Evolutionary conservation across 108 stramenopile species (phyloP).

Genomic region (Ochromonas danica): DNA sequence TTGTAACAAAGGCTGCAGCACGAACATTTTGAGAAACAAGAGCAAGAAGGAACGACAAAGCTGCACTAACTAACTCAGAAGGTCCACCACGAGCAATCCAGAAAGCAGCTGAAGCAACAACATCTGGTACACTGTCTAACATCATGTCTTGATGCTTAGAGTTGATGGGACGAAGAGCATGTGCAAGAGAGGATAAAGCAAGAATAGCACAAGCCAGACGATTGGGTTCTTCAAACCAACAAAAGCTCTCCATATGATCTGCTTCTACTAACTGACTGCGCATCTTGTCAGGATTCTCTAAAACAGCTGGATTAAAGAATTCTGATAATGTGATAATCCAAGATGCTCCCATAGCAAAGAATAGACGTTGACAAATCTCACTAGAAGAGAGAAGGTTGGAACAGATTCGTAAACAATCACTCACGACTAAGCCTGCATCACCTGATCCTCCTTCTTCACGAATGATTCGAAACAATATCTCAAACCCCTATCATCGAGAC

Average conservation of each 20-base stretch:
- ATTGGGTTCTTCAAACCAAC: conserved; percentile 23
- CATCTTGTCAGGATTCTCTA: neutral
- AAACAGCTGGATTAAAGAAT: neutral
- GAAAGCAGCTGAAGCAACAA: neutral
- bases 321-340: conserved; percentile 8
- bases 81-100: conserved; percentile 8
- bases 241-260: neutral
- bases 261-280: neutral
- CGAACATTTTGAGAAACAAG: neutral
- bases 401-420: conserved; percentile 31
- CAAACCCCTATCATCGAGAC: conserved; percentile 31
- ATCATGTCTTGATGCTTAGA: neutral
- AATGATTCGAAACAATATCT: conserved; percentile 30
- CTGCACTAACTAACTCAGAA: neutral
- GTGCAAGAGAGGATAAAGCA: neutral
- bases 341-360: conserved; percentile 21
- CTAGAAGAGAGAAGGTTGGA: neutral
- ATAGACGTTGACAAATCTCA: conserved; percentile 34
- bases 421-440: conserved; percentile 9
- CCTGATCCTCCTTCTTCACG: conserved; percentile 21
- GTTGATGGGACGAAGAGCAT: neutral
- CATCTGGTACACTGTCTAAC: neutral
- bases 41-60: neutral
- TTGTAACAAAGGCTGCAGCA: neutral
- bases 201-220: conserved; percentile 20